Percentiles rank a stretch among this genome's conserved stretches.
phyloP scores from a whole-genome alignment of 768 basidiomycete species.

The Auricularia cornea region DNA sequence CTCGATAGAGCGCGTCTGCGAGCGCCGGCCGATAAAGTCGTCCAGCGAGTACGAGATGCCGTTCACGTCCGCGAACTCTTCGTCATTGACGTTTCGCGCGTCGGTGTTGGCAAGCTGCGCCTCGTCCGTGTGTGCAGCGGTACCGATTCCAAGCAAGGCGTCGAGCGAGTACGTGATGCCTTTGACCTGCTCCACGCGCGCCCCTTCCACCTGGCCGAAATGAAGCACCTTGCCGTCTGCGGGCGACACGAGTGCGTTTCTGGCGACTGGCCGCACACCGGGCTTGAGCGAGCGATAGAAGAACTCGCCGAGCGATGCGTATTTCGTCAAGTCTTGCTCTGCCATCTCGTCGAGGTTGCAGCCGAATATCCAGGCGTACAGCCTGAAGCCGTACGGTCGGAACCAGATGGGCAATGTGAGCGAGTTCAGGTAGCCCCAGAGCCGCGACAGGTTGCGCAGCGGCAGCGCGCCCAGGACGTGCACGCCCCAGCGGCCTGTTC shows the following conservation, averaged over 20 bases:
- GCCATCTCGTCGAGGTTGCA: slow-evolving; percentile 93
- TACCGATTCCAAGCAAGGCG: slow-evolving; percentile 76
- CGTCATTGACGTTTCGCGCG: slow-evolving; percentile 65
- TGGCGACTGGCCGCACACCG: slow-evolving; percentile 73
- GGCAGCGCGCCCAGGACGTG: slow-evolving; percentile 94
- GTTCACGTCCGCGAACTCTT: slow-evolving; percentile 92
- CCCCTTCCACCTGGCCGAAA: slow-evolving; percentile 74
- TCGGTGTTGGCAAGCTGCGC: slow-evolving; percentile 33
- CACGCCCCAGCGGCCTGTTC: slow-evolving; percentile 30
- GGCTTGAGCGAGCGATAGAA: slow-evolving; percentile 84
- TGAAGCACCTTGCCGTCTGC: slow-evolving; percentile 92
- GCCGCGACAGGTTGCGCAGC: slow-evolving; percentile 85
- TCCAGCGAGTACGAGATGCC: slow-evolving; percentile 94
- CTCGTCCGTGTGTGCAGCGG: slow-evolving; percentile 33
- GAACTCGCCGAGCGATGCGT: slow-evolving; percentile 87
- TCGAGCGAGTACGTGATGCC: slow-evolving; percentile 96
- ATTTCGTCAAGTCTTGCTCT: slow-evolving; percentile 62
- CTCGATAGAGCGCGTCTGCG: slow-evolving; percentile 3
- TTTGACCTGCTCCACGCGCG: slow-evolving; percentile 91
- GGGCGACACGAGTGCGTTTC: slow-evolving; percentile 69
- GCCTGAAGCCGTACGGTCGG: slow-evolving; percentile 78
- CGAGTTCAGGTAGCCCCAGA: slow-evolving; percentile 95
- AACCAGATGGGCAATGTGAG: slow-evolving; percentile 92
- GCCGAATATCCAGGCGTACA: slow-evolving; percentile 85
- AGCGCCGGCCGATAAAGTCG: slow-evolving; percentile 59